Base-by-base conservation (phyloP, 2,329 filamentous ascomycete species). In the Xylariales sp. region DNA sequence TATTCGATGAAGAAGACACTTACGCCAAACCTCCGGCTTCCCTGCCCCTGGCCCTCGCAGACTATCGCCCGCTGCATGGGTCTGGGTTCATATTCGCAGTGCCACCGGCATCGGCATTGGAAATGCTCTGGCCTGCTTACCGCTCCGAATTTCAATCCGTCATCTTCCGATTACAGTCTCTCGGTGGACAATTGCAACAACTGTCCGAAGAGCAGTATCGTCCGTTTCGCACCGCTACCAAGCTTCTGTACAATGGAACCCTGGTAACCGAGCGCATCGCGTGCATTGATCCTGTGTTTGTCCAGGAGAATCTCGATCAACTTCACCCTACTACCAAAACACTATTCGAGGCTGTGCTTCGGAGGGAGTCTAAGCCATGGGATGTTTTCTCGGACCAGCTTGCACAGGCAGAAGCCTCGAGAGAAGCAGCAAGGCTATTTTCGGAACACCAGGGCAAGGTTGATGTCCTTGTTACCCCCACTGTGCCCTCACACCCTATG, bases 231-330 rank as follows among this genome's bases (percentile, higher is more conserved):
- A 64, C 64, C 37, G 72, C 67, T 0, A 67, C 63, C 5, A 60
- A 69, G 41, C 57, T 77, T 4, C 59, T 78, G 5, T 78, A 77
- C 52, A 65, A 72, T 33, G 70, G 70, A 3, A 67, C 70, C 0
- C 63, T 77, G 29, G 70, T 78, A 4, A 66, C 65, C 10, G 72
- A 77, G 47, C 62, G 73, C 12, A 58, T 76, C 5, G 69, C 50
- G 61, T 15, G 59, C 54, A 50, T 56, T 62, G 43, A 61, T 52
- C 13, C 56, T 25, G 63, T 66, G 41, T 53, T 55, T 29, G 49
- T 67, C 29, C 42, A 53, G 13, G 44, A 53, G 17, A 58, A 66
- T 38, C 50, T 65, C 12, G 48, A 60, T 17, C 51, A 59, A 3
- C 53, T 75, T 5, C 69, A 75, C 40, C 69, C 70, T 2, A 64